Evolutionary conservation across 345 rosid species (phyloP).

Genomic region (Rhodomyrtus tomentosa): DNA sequence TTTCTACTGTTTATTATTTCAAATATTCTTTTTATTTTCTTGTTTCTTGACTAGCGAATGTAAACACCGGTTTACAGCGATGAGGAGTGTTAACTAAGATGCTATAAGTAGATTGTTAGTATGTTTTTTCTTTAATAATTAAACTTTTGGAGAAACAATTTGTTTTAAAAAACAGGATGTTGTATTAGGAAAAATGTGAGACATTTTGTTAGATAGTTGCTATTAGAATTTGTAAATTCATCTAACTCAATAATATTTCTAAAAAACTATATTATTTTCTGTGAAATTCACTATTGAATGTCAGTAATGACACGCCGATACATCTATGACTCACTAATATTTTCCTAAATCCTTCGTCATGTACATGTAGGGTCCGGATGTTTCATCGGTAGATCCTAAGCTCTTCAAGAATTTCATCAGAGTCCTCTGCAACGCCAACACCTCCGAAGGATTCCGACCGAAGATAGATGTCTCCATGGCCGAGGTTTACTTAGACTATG

Average conservation of each 20-base stretch:
- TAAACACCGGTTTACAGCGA: background rate
- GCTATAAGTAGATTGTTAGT: background rate
- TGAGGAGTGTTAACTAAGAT: background rate
- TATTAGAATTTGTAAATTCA: background rate
- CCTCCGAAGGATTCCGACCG: conserved; percentile 51
- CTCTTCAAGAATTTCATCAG: conserved; percentile 44
- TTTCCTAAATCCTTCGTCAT: background rate
- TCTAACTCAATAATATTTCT: background rate
- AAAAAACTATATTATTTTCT: background rate
- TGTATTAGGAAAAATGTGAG: background rate
- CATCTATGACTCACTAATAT: too few relatives aligned
- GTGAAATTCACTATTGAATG: background rate
- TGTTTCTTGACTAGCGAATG: too few relatives aligned
- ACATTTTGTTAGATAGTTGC: background rate
- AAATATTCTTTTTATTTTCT: too few relatives aligned
- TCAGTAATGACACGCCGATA: background rate
- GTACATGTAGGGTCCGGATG: conserved; percentile 43
- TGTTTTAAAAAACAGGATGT: too few relatives aligned
- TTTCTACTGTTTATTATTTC: background rate
- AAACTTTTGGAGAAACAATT: too few relatives aligned
- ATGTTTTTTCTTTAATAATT: background rate
- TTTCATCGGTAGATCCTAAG: conserved; percentile 28
- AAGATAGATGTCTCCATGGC: conserved; percentile 57
- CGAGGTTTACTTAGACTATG: conserved; percentile 16
- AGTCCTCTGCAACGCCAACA: conserved; percentile 73